phyloP scores from a whole-genome alignment of 192 early-diverging fungal genomes.

The Coemansia sp. region DNA sequence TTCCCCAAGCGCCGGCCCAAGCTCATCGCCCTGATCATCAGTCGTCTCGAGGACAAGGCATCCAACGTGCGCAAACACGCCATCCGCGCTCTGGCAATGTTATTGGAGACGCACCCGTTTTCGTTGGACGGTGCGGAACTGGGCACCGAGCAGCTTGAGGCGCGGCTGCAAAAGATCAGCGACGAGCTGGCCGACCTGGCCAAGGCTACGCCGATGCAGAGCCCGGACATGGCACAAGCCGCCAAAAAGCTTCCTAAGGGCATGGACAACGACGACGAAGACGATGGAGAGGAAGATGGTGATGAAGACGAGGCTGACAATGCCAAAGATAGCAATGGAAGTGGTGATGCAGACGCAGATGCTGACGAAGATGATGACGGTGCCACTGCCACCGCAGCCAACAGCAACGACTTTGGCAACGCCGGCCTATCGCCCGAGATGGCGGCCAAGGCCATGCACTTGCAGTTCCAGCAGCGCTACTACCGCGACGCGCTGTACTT shows the following conservation, averaged over 20 bases:
- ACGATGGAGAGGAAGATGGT: conserved; percentile 29
- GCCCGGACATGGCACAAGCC: conserved; percentile 3
- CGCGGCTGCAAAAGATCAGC: conserved; percentile 62
- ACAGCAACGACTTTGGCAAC: conserved; percentile 25
- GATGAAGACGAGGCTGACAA: conserved; percentile 19
- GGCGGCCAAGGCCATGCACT: conserved; percentile 54
- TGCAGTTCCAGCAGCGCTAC: conserved; percentile 69
- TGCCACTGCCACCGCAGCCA: conserved; percentile 6
- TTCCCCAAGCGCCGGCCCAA: conserved; percentile 74
- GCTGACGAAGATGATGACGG: conserved; percentile 12
- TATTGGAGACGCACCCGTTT: conserved; percentile 89
- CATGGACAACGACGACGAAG: conserved; percentile 24
- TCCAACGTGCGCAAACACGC: conserved; percentile 87
- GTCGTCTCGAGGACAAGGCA: conserved; percentile 87
- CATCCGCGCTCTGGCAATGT: conserved; percentile 75
- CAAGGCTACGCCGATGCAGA: conserved; percentile 19
- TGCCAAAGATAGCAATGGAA: too few species aligned
- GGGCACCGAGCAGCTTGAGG: conserved; percentile 68
- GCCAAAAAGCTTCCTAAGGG: conserved; percentile 33
- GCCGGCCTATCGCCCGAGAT: conserved; percentile 53
- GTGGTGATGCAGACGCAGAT: too few species aligned
- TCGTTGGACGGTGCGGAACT: conserved; percentile 83
- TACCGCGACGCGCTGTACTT: conserved; percentile 89
- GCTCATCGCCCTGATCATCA: conserved; percentile 68
- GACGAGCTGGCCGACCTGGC: conserved; percentile 67